Evolutionary conservation across 2,329 filamentous ascomycete genomes (phyloP).

Genomic region (Fusarium staphyleae): DNA sequence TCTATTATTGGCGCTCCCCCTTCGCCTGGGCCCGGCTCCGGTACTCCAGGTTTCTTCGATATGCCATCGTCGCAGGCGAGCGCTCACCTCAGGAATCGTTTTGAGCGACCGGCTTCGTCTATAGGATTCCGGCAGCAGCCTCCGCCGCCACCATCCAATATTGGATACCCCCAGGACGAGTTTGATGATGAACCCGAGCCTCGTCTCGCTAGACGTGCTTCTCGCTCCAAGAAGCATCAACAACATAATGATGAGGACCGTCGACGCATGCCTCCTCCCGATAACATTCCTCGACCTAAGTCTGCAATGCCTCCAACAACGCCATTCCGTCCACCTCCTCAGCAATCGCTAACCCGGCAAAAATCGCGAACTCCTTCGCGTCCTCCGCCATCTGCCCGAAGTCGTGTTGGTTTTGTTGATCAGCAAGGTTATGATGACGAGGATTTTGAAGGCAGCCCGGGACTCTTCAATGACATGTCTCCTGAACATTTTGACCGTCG

Average conservation of each 20-base stretch:
- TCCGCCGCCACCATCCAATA: constrained; percentile 34
- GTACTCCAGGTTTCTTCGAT: constrained; percentile 44
- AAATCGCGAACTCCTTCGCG: constrained; percentile 46
- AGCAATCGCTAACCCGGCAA: constrained; percentile 37
- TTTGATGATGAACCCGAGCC: constrained; percentile 52
- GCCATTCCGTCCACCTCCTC: constrained; percentile 43
- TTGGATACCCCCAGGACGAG: constrained; percentile 50
- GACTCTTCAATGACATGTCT: constrained; percentile 51
- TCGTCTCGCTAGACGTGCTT: constrained; percentile 51
- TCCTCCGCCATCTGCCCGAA: constrained; percentile 42
- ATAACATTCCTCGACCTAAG: constrained; percentile 47
- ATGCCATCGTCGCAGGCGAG: constrained; percentile 40
- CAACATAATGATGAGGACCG: constrained; percentile 52
- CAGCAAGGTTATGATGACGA: constrained; percentile 50
- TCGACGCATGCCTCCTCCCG: constrained; percentile 58
- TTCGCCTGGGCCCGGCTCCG: constrained; percentile 38
- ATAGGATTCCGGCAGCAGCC: constrained; percentile 49
- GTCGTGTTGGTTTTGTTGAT: constrained; percentile 45
- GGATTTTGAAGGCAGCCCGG: constrained; percentile 45
- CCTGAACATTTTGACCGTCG: constrained; percentile 47
- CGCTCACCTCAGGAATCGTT: constrained; percentile 45
- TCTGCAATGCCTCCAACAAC: constrained; percentile 43
- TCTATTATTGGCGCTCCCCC: constrained; percentile 39
- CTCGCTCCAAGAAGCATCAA: constrained; percentile 48
- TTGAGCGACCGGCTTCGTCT: constrained; percentile 50